Conservation (phyloP, 768 basidiomycete genomes). For the Pleurotus tuber-regium region DNA sequence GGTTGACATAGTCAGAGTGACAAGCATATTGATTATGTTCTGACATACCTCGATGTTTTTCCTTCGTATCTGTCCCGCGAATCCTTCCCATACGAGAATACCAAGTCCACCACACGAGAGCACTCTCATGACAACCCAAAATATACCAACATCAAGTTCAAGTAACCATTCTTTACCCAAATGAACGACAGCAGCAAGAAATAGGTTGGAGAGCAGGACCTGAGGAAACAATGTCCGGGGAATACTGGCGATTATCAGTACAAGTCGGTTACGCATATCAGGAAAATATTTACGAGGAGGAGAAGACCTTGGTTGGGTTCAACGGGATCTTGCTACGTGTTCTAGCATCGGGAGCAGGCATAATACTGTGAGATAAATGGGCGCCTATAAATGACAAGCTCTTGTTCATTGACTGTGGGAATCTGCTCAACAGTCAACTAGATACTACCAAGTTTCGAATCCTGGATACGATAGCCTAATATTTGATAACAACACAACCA, state of each 20-base stretch:
- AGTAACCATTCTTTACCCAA: constrained; percentile 68
- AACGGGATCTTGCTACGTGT: constrained; percentile 64
- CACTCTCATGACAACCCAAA: constrained; percentile 75
- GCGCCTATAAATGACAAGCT: background rate
- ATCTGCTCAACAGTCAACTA: background rate
- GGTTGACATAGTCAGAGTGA: background rate
- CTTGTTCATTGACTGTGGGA: background rate
- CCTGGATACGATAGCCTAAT: too few relatives aligned
- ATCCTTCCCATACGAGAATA: constrained; percentile 56
- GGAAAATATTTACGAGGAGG: constrained; percentile 51
- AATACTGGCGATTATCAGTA: constrained; percentile 38
- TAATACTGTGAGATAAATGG: constrained; percentile 21
- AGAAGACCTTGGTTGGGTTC: constrained; percentile 52
- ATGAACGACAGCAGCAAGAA: constrained; percentile 62
- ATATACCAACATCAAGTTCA: constrained; percentile 63
- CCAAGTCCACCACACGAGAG: constrained; percentile 72
- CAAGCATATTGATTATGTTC: constrained; percentile 5
- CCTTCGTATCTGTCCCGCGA: constrained; percentile 53
- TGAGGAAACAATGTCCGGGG: constrained; percentile 51
- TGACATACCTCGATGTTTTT: constrained; percentile 57
- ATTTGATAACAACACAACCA: too few relatives aligned
- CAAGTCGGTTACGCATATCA: too few relatives aligned
- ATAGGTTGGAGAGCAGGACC: constrained; percentile 57
- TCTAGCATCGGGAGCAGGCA: constrained; percentile 67
- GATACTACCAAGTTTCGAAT: background rate